phyloP scores from a whole-genome alignment of 1,284 basidiomycete genomes.

The Cryptococcus amylolentus region DNA sequence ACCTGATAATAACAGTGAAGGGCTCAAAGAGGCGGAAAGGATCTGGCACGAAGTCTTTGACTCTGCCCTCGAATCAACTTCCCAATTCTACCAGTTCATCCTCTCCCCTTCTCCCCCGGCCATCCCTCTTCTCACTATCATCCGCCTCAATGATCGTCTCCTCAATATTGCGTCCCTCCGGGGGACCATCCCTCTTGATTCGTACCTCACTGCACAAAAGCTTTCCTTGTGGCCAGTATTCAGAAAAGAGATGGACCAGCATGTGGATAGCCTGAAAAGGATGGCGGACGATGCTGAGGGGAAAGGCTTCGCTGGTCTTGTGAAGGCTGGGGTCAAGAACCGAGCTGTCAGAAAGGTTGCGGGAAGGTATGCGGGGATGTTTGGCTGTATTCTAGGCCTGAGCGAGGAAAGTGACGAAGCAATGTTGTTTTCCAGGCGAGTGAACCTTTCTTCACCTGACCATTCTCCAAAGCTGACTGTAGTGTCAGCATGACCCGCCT shows the following conservation, averaged over 20 bases:
- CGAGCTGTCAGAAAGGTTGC: slow-evolving; percentile 59
- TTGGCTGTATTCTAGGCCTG: slow-evolving; percentile 72
- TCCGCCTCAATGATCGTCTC: slow-evolving; percentile 76
- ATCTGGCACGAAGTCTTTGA: slow-evolving; percentile 90
- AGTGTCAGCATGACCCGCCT: slow-evolving; percentile 69
- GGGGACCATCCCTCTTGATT: slow-evolving; percentile 70
- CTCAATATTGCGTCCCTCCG: slow-evolving; percentile 66
- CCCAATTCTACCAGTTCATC: slow-evolving; percentile 42
- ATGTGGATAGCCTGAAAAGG: slow-evolving; percentile 74
- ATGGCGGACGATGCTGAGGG: slow-evolving; percentile 67
- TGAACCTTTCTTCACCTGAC: neutral
- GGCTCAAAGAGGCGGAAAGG: slow-evolving; percentile 44
- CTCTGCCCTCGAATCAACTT: slow-evolving; percentile 76
- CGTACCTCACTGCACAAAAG: slow-evolving; percentile 71
- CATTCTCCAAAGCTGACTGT: neutral
- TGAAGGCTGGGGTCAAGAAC: slow-evolving; percentile 67
- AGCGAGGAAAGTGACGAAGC: slow-evolving; percentile 82
- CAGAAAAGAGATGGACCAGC: slow-evolving; percentile 78
- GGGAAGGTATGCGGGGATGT: slow-evolving; percentile 68
- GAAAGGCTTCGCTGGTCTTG: slow-evolving; percentile 47
- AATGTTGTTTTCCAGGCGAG: slow-evolving; percentile 88
- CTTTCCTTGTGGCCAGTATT: slow-evolving; percentile 87
- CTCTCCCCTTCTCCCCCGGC: slow-evolving; percentile 59
- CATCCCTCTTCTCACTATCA: slow-evolving; percentile 76
- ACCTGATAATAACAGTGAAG: neutral